phyloP scores from a whole-genome alignment of 768 basidiomycete species.

The Naganishia vishniacii region DNA sequence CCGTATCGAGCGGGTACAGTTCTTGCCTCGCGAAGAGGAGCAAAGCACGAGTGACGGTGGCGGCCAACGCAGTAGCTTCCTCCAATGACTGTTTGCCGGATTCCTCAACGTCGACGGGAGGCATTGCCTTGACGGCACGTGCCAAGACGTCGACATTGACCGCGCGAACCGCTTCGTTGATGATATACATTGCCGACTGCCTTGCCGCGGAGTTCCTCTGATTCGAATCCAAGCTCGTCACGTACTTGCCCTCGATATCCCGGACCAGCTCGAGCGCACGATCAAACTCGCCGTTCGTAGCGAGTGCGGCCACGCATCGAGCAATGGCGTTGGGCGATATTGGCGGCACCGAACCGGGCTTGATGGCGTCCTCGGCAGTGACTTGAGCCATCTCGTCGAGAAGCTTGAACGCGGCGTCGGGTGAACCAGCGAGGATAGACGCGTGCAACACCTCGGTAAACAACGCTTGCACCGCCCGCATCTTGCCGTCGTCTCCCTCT shows the following conservation, averaged over 20 bases:
- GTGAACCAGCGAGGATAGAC: constrained; percentile 62
- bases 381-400: constrained; percentile 65
- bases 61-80: background rate
- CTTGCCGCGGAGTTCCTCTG: background rate
- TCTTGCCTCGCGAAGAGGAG: background rate
- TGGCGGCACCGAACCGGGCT: background rate
- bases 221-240: background rate
- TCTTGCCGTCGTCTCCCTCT: constrained; percentile 24
- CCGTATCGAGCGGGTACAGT: constrained; percentile 2
- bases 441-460: constrained; percentile 74
- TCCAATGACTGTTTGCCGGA: background rate
- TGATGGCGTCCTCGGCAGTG: constrained; percentile 33
- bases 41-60: background rate
- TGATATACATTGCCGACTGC: background rate
- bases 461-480: constrained; percentile 52
- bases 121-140: background rate
- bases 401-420: constrained; percentile 61
- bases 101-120: background rate
- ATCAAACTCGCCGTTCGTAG: background rate
- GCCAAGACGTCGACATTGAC: background rate
- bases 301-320: background rate
- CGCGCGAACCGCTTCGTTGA: background rate
- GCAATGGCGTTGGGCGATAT: background rate
- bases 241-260: background rate
- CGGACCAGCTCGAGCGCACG: background rate